These are phyloP conservation scores for Prunus davidiana DNA, from an alignment of 306 rosid species.

Conservation along the genomic window DNA sequence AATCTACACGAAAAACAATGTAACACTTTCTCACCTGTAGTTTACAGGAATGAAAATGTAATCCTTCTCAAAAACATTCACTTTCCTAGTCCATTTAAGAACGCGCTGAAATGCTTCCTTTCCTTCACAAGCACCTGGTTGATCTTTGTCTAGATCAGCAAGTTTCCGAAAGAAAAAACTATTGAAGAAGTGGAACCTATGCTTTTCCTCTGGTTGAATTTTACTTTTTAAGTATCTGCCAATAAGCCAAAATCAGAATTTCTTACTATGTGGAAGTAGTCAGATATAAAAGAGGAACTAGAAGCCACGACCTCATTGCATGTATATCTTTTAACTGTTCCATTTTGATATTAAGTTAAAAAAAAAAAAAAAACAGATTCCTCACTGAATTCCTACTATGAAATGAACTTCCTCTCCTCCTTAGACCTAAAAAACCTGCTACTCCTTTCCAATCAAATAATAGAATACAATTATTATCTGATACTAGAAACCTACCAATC, in stretches of 20 bases:
- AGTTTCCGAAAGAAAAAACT: slow-evolving; percentile 82
- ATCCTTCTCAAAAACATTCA: slow-evolving; percentile 60
- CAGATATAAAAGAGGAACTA: background rate
- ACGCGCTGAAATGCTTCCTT: slow-evolving; percentile 63
- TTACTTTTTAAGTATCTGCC: slow-evolving; percentile 56
- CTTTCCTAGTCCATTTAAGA: slow-evolving; percentile 72
- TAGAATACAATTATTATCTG: background rate
- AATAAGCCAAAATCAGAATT: slow-evolving; percentile 23
- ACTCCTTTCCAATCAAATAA: no score
- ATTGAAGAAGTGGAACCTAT: slow-evolving; percentile 64
- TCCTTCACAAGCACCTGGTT: slow-evolving; percentile 53
- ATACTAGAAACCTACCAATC: background rate
- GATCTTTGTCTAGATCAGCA: slow-evolving; percentile 70
- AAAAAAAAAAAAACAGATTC: no score
- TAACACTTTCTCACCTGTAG: slow-evolving; percentile 47
- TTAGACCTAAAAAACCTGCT: no score
- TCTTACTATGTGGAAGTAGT: background rate
- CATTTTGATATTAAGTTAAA: background rate
- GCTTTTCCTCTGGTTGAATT: slow-evolving; percentile 36
- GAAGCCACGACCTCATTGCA: background rate
- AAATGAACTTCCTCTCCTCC: background rate
- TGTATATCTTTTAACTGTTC: background rate
- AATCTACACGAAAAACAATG: slow-evolving; percentile 8
- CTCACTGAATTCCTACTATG: background rate
- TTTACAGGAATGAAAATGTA: slow-evolving; percentile 66